These are phyloP conservation scores for Pisolithus tinctorius DNA, from an alignment of 768 basidiomycete species.

Conservation along the genomic window DNA sequence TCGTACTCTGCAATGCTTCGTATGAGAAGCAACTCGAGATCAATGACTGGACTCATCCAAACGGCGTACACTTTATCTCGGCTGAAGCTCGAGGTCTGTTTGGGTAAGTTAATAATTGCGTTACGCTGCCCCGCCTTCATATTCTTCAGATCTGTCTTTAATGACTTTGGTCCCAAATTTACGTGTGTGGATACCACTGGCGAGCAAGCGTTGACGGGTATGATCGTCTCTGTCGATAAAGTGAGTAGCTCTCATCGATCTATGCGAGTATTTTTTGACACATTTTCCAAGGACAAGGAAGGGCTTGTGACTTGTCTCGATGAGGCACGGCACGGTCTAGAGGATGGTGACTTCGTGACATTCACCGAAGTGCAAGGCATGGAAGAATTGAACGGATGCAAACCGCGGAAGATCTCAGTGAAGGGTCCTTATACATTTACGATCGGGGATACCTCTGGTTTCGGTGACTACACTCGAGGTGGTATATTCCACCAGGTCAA, in stretches of 20 bases:
- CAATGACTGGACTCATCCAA: constrained; percentile 88
- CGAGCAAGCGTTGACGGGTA: constrained; percentile 86
- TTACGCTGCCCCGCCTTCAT: constrained; percentile 3
- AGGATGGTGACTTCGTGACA: constrained; percentile 96
- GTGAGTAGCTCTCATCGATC: constrained; percentile 30
- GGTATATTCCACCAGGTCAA: constrained; percentile 98
- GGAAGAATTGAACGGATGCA: constrained; percentile 83
- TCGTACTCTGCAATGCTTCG: constrained; percentile 79
- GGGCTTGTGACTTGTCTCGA: constrained; percentile 96
- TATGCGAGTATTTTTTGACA: neutral
- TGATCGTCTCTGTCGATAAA: constrained; percentile 93
- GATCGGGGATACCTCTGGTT: constrained; percentile 82
- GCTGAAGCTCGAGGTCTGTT: constrained; percentile 92
- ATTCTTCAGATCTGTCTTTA: constrained; percentile 74
- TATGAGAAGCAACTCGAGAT: constrained; percentile 86
- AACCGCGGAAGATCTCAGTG: constrained; percentile 85
- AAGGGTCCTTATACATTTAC: constrained; percentile 98
- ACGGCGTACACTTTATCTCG: constrained; percentile 86
- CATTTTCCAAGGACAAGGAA: constrained; percentile 56
- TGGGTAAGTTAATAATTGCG: constrained; percentile 48
- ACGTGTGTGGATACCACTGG: constrained; percentile 98
- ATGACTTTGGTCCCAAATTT: constrained; percentile 93
- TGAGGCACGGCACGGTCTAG: constrained; percentile 95
- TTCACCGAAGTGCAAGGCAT: constrained; percentile 96
- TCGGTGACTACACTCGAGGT: constrained; percentile 75